phyloP scores from a whole-genome alignment of 306 rosid species.

The Mimosa bimucronata region DNA sequence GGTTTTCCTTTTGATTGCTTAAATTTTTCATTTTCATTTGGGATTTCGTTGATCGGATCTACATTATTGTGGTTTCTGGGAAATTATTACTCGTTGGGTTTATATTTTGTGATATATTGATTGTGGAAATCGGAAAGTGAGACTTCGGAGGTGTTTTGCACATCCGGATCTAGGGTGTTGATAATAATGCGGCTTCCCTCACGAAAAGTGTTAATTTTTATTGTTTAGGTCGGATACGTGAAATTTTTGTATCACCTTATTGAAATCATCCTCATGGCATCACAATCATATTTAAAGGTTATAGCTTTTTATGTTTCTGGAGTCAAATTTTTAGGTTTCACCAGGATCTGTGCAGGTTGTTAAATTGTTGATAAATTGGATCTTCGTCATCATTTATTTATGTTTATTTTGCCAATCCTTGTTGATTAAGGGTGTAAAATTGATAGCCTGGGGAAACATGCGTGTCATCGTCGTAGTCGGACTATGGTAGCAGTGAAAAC shows the following conservation, averaged over 20 bases:
- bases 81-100: neutral
- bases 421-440: conserved; percentile 2
- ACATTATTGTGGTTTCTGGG: neutral
- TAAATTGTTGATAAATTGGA: neutral
- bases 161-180: conserved; percentile 14
- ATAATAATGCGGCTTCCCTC: neutral
- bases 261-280: neutral
- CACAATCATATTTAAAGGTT: neutral
- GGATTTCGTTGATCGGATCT: conserved; percentile 27
- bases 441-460: neutral
- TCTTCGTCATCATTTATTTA: neutral
- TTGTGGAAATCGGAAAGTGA: conserved; percentile 10
- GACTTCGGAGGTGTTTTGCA: neutral
- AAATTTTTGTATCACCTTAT: neutral
- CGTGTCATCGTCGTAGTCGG: neutral
- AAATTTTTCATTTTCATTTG: neutral
- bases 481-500: neutral
- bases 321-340: neutral
- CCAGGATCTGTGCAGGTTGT: neutral
- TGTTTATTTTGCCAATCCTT: neutral
- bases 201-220: neutral
- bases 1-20: neutral
- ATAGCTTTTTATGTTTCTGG: neutral
- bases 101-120: neutral
- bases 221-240: neutral